These are phyloP conservation scores for Alternaria panax DNA, from an alignment of 2,329 filamentous ascomycete species.

Conservation along the genomic window DNA sequence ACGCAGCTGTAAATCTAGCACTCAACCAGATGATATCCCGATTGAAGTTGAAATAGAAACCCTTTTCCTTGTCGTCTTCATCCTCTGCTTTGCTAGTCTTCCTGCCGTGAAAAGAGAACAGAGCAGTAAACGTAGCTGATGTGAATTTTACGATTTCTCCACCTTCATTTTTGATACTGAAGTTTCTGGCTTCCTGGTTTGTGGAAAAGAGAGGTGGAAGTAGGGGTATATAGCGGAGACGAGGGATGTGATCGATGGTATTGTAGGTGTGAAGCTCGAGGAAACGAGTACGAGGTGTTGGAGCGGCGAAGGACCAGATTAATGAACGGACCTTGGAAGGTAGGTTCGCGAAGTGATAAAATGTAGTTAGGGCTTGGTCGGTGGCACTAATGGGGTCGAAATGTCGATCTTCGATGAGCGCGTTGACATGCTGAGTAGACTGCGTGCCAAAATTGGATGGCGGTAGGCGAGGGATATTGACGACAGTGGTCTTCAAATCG, in stretches of 20 bases:
- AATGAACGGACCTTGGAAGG: not conserved
- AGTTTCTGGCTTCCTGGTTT: slow-evolving; percentile 9
- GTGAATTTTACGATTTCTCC: slow-evolving; percentile 15
- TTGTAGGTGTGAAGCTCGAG: slow-evolving; percentile 23
- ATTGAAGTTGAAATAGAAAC: slow-evolving; percentile 20
- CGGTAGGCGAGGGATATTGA: not conserved
- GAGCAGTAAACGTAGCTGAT: not conserved
- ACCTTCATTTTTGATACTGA: slow-evolving; percentile 16
- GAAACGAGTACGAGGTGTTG: slow-evolving; percentile 20
- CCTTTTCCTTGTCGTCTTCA: not conserved
- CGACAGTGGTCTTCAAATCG: not conserved
- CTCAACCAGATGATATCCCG: slow-evolving; percentile 21
- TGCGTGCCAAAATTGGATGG: not conserved
- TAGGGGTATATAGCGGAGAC: slow-evolving; percentile 18
- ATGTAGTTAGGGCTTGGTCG: not conserved
- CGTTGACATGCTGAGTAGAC: not conserved
- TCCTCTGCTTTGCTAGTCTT: not conserved
- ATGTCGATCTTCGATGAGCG: not conserved
- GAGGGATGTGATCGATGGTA: slow-evolving; percentile 6
- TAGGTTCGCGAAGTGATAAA: slow-evolving; percentile 10
- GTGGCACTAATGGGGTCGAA: not conserved
- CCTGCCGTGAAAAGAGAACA: not conserved
- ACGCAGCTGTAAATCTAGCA: slow-evolving; percentile 13
- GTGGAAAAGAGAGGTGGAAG: slow-evolving; percentile 20
- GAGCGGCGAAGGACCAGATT: slow-evolving; percentile 16